Evolutionary conservation across 2,329 filamentous ascomycete species (phyloP), one percentile per base, ranked within the genome.

Genomic region (Ophiostoma triangulosporum): DNA sequence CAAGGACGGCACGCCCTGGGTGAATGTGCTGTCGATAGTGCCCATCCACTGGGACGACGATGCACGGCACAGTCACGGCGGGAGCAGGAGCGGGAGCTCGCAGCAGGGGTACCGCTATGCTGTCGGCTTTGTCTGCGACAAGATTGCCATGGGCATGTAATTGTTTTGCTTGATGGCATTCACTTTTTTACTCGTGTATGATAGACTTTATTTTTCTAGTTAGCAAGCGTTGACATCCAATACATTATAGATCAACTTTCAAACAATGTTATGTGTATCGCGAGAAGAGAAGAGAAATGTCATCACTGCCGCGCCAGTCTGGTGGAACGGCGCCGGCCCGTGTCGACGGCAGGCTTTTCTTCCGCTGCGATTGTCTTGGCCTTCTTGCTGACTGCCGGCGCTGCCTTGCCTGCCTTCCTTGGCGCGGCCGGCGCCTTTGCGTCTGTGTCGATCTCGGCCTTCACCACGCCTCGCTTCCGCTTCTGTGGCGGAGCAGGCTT

Each of bases 1-100:
- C 58, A 86, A 88, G 68, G 82, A 86, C 50, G 88, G 89, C 0
- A 77, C 87, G 60, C 75, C 75, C 0, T 95, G 95, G 63, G 83
- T 83, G 72, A 95, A 95, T 60, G 64, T 90, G 12, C 72, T 95
- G 51, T 88, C 84, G n/a, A 88, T 94, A 73, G 86, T 95, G 52
- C 88, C 88, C 0, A 80, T 95, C 32, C 70, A 72, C 2, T 84
- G 81, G 75, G 79, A 86, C 38, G 74, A 76, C 1, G 71, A 76
- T 14, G 75, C 78, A 11, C 17, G 22, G 6, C 22, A 11, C 11
- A 22, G 15, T 3, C 3, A n/a, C 31, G 17, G 7, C 22, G 27
- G 20, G 4, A 35, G 8, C 50, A 33, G 9, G 14, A 24, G 14
- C 40, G 24, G 20, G 24, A 52, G 7, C 9, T 15, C 12, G 12